These are phyloP conservation scores for Solanum bukasovii DNA, from an alignment of 257 asterid species.

Conservation along the genomic window DNA sequence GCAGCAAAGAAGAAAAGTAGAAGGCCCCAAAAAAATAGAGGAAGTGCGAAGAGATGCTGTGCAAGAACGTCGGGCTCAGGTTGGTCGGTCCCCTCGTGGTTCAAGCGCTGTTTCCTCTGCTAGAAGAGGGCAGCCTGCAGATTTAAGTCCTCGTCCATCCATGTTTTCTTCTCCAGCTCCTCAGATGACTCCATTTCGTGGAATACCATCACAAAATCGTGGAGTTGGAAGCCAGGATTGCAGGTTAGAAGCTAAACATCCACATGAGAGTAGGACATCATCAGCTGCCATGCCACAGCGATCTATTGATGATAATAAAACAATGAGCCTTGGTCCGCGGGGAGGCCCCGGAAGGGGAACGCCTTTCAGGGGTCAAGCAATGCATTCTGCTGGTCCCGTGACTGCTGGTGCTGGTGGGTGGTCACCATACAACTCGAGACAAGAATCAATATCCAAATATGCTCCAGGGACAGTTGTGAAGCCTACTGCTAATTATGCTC, in stretches of 20 bases:
- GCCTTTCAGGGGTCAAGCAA: slow-evolving; percentile 7
- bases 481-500: not conserved
- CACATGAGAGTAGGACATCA: not conserved
- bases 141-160: slow-evolving; percentile 6
- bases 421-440: not conserved
- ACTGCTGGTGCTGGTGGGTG: not conserved
- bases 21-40: slow-evolving; percentile 28
- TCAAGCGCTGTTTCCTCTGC: slow-evolving; percentile 6
- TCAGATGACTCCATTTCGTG: slow-evolving; percentile 3
- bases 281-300: slow-evolving; percentile 5
- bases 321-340: slow-evolving; percentile 2
- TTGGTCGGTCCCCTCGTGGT: slow-evolving; percentile 4
- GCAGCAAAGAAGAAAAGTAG: slow-evolving; percentile 34
- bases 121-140: slow-evolving; percentile 11
- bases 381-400: slow-evolving; percentile 1
- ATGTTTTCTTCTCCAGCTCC: slow-evolving; percentile 6
- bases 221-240: slow-evolving; percentile 14
- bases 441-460: not conserved
- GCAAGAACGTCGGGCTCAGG: slow-evolving; percentile 19
- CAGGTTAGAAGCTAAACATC: slow-evolving; percentile 2
- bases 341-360: slow-evolving; percentile 9
- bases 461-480: not conserved
- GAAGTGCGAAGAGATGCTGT: slow-evolving; percentile 27
- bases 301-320: not conserved
- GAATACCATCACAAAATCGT: slow-evolving; percentile 3